phyloP scores from a whole-genome alignment of 345 rosid genomes.

The Ceriops decandra region DNA sequence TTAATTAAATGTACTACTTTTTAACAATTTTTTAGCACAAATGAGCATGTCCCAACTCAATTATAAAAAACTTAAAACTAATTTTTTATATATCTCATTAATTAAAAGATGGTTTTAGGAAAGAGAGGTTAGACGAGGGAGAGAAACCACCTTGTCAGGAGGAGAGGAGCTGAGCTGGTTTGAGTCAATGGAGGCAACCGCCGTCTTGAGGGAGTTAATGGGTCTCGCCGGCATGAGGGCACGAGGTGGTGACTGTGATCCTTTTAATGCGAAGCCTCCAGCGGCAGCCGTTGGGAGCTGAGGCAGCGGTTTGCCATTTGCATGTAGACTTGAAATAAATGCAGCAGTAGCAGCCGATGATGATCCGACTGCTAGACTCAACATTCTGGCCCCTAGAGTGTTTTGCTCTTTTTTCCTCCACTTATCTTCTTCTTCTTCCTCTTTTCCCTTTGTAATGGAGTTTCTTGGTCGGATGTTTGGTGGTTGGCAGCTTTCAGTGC shows the following conservation, averaged over 20 bases:
- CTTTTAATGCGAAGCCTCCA: slow-evolving; percentile 3
- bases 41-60: no score
- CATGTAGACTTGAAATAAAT: background rate
- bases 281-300: slow-evolving; percentile 5
- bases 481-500: background rate
- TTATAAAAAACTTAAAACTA: no score
- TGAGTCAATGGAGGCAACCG: slow-evolving; percentile 47
- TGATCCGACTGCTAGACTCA: slow-evolving; percentile 23
- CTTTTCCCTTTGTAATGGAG: no score
- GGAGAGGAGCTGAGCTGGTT: slow-evolving; percentile 30
- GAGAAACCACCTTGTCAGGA: slow-evolving; percentile 27
- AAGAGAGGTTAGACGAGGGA: background rate
- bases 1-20: no score
- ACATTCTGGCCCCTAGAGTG: slow-evolving; percentile 3
- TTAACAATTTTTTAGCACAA: no score
- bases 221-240: slow-evolving; percentile 4
- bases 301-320: slow-evolving; percentile 5
- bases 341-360: slow-evolving; percentile 13
- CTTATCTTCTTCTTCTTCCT: background rate
- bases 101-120: background rate
- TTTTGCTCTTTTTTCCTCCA: background rate
- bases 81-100: no score
- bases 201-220: slow-evolving; percentile 32
- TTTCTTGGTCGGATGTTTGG: no score
- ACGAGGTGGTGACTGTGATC: background rate